Evolutionary conservation across 1,284 basidiomycete species (phyloP).

Genomic region (Wallemia ichthyophaga): DNA sequence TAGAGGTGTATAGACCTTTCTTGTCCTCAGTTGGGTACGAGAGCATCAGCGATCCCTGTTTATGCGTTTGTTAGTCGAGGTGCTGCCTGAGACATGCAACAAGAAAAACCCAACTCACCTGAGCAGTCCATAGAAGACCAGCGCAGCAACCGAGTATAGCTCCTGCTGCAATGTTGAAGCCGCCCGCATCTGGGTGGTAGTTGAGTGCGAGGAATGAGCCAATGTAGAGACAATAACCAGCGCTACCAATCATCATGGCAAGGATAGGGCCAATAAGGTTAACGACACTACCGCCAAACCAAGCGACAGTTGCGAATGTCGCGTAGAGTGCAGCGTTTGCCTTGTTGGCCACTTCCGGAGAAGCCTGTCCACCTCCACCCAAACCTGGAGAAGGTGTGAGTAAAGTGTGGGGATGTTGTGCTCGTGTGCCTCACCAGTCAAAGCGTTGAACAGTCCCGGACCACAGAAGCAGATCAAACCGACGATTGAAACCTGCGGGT

Average conservation of each 20-base stretch:
- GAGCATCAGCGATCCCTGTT: conserved; percentile 20
- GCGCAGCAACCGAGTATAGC: conserved; percentile 19
- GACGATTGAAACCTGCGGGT: not conserved
- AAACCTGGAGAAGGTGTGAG: not conserved
- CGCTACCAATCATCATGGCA: not conserved
- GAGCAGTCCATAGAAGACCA: conserved; percentile 14
- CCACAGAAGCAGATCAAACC: not conserved
- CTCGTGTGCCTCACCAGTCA: not conserved
- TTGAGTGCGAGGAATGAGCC: conserved; percentile 15
- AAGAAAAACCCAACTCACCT: not conserved
- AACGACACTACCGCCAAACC: not conserved
- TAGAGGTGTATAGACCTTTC: conserved; percentile 18
- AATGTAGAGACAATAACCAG: conserved; percentile 13
- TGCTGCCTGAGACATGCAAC: not conserved
- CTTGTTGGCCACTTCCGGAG: not conserved
- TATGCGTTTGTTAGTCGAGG: not conserved
- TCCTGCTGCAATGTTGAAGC: conserved; percentile 14
- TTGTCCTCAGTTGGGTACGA: conserved; percentile 18
- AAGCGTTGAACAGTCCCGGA: not conserved
- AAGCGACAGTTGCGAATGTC: not conserved
- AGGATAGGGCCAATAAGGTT: not conserved
- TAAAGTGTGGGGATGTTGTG: no score
- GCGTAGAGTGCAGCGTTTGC: not conserved
- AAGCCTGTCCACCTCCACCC: not conserved
- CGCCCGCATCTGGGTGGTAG: conserved; percentile 11